Conservation (phyloP, 768 basidiomycete genomes). For the Lyophyllum atratum region DNA sequence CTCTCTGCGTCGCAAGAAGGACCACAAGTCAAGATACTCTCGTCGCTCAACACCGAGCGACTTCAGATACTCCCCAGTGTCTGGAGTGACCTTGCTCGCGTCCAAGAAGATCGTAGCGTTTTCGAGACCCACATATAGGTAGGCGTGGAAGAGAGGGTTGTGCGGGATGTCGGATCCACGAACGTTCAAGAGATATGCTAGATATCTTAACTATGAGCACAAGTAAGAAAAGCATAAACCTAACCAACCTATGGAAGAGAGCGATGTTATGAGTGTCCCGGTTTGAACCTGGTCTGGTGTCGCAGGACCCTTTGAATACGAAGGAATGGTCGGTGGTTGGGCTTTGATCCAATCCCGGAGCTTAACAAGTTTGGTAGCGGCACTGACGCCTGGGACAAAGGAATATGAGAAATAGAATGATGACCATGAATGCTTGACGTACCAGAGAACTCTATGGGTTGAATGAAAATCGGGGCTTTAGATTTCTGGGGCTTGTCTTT, state of each 20-base stretch:
- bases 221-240: background rate
- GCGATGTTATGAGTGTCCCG: slow-evolving; percentile 65
- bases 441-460: slow-evolving; percentile 72
- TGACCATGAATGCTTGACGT: slow-evolving; percentile 7
- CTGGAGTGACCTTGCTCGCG: slow-evolving; percentile 56
- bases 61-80: slow-evolving; percentile 59
- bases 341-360: slow-evolving; percentile 69
- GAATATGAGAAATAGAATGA: background rate
- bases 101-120: slow-evolving; percentile 80
- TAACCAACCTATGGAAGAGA: slow-evolving; percentile 69
- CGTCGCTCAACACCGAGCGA: slow-evolving; percentile 56
- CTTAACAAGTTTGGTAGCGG: slow-evolving; percentile 67
- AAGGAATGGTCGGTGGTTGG: slow-evolving; percentile 59
- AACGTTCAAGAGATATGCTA: slow-evolving; percentile 87
- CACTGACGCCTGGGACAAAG: slow-evolving; percentile 51
- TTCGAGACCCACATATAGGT: slow-evolving; percentile 71
- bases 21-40: slow-evolving; percentile 80
- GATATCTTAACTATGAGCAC: background rate
- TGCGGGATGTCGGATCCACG: slow-evolving; percentile 89
- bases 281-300: slow-evolving; percentile 64
- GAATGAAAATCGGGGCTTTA: slow-evolving; percentile 63
- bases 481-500: slow-evolving; percentile 73
- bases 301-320: slow-evolving; percentile 64
- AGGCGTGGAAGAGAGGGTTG: slow-evolving; percentile 91
- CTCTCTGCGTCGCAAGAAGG: slow-evolving; percentile 69